phyloP scores from a whole-genome alignment of 345 rosid genomes.

The Lenwebbia sp. region DNA sequence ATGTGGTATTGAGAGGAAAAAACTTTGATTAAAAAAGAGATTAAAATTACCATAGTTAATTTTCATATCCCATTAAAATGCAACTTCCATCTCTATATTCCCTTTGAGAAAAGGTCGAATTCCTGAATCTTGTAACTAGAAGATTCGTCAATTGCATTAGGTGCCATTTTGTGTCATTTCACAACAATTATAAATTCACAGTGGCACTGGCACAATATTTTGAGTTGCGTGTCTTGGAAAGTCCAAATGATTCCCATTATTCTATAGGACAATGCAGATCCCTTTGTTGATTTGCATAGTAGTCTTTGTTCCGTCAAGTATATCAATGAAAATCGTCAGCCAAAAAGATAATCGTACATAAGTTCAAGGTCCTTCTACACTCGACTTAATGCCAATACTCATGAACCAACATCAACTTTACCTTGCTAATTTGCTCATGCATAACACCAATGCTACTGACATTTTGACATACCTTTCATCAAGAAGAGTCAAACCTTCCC shows the following conservation, averaged over 20 bases:
- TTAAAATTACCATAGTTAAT: background rate
- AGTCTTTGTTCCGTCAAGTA: too few relatives aligned
- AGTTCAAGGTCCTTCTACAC: background rate
- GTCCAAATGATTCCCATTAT: background rate
- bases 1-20: background rate
- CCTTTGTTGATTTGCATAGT: background rate
- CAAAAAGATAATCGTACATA: background rate
- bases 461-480: constrained; percentile 46
- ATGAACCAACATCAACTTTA: background rate
- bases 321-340: background rate
- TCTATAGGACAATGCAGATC: background rate
- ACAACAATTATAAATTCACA: background rate
- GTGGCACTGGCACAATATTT: background rate
- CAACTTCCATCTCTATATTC: background rate
- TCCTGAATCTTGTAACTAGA: background rate
- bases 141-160: background rate
- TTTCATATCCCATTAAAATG: background rate
- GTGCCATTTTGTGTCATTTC: background rate
- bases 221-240: background rate
- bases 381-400: background rate
- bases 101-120: background rate
- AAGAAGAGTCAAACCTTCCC: constrained; percentile 88
- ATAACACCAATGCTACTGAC: background rate
- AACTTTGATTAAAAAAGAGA: background rate
- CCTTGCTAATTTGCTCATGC: background rate